Evolutionary conservation across 164 flowering plant genomes (phyloP), one percentile per base, ranked within the genome.

Genomic region (Malania oleifera): DNA sequence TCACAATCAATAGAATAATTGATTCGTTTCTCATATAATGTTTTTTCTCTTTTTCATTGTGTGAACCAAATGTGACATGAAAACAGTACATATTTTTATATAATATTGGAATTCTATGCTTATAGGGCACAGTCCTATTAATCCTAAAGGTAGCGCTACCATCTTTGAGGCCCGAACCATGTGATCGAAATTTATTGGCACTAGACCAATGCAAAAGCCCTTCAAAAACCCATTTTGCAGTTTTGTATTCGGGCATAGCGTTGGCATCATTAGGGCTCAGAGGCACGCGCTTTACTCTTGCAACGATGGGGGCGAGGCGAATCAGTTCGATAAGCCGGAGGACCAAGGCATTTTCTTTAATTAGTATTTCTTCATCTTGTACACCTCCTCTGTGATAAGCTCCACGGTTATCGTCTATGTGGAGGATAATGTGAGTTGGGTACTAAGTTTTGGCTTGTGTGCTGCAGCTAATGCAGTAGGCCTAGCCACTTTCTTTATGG

Each of bases 341-440:
- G 60, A 78, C 23, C 77, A 64, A 39, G 65, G 37, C 1, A 57
- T 12, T 13, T 82, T 77, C 81, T 82, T 85, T 68, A 81, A 79
- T 29, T 80, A 83, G 86, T 82, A 44, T 31, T 71, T 79, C 50
- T 29, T 81, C 50, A 52, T 67, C 1, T 12, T 68, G 7, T 77
- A 75, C 19, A 10, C 54, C 0, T 44, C 65, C 13, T 5, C 10
- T 9, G 48, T 68, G 0, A 35, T 69, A 0, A 62, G 75, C 19
- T 17, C n/a, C 48, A 69, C 71, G 0, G 77, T 23, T 19, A 26
- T 78, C n/a, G 73, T 80, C 13, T 83, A 79, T 29, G 26, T 83
- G 47, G 35, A 80, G 54, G 85, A 81, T 63, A 78, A 69, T 18
- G 72, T 75, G 26, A 61, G 83, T 13, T 83, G 88, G 85, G 70